A percentile compares a stretch with the other conserved stretches of the same genome.
phyloP scores from a whole-genome alignment of 371 early-diverging fungal genomes.

The Polyrhizophydium stewartii region DNA sequence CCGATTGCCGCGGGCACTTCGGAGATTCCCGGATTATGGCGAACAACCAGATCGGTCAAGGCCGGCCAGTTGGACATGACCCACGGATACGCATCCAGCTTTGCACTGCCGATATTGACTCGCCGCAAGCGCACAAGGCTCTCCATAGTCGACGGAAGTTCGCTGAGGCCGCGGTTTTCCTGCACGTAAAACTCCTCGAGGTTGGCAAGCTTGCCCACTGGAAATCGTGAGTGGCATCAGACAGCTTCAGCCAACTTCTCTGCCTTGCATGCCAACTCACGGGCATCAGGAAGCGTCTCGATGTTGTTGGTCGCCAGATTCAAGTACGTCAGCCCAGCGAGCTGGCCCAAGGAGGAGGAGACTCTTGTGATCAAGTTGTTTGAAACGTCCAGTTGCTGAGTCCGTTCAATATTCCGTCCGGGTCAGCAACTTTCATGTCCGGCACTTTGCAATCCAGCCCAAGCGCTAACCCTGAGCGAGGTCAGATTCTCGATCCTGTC shows the following conservation, averaged over 20 bases:
- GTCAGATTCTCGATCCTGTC: not conserved
- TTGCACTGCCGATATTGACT: not conserved
- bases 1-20: conserved; percentile 26
- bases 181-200: conserved; percentile 29
- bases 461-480: conserved; percentile 1
- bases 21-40: not conserved
- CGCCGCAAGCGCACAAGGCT: not conserved
- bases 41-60: not conserved
- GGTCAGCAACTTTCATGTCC: not conserved
- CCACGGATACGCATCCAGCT: not conserved
- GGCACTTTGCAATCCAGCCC: not conserved
- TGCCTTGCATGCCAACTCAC: no score
- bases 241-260: no score
- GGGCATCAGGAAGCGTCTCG: no score
- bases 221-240: no score
- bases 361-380: no score
- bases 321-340: no score
- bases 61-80: not conserved
- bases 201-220: conserved; percentile 20
- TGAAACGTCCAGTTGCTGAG: not conserved
- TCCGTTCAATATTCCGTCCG: not conserved
- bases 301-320: no score
- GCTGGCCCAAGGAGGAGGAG: no score
- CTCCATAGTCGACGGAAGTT: conserved; percentile 11
- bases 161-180: conserved; percentile 25